Evolutionary conservation across 1,284 basidiomycete species (phyloP), one percentile per base, ranked within the genome.

Genomic region (Microbotryum scabiosae): DNA sequence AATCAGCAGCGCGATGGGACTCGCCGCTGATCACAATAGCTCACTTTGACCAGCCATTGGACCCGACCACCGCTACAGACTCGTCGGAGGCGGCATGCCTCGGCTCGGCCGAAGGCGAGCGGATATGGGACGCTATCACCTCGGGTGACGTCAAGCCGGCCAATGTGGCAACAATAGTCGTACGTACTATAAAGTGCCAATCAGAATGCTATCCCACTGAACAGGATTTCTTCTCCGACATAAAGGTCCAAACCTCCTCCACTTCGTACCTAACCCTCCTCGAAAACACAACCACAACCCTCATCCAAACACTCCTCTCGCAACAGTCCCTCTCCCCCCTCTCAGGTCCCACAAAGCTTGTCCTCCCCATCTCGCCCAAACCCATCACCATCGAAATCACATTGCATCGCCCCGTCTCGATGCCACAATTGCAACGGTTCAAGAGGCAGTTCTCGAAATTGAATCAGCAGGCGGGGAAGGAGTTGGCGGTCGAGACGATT

Each of bases 1-100:
- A 88, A 0, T 92, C 91, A 1, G 94, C 94, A 86, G 90, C 90
- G 14, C 83, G 93, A 50, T 98, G 94, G 94, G 94, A 98, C 75
- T 87, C 91, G 0, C 94, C 94, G 0, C 80, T 97, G 36, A 88
- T 97, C 74, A 90, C 88, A 2, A 76, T 97, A 0, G 77, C 85
- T 3, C 88, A 85, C 83, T 80, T 82, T 41, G 88, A 92, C 64
- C 78, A 81, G 28, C 79, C 82, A 26, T 76, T 89, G 5, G 20
- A 36, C 28, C 23, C 32, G 9, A n/a, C 30, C n/a, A 41, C 51
- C 23, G 12, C 20, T 10, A 16, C 21, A 3, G 41, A 16, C 4
- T 88, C 90, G 1, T 79, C 78, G 14, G 51, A 48, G 1, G 45
- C 18, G 10, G 48, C 14, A 3, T 32, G 20, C 8, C 23, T 49